Conservation (phyloP, 257 asterid genomes). For the Petunia axillaris region DNA sequence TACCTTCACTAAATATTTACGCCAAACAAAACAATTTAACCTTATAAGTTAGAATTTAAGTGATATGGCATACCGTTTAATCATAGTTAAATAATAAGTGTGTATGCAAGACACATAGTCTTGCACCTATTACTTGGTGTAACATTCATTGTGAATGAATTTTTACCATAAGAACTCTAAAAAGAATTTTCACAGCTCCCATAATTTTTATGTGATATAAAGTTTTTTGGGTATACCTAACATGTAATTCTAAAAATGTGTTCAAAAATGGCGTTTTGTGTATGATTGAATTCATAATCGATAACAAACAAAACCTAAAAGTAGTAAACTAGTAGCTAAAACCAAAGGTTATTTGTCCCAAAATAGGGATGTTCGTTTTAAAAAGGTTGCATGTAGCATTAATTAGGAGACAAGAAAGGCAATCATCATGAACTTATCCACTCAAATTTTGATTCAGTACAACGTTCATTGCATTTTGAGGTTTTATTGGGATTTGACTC, state of each 20-base stretch:
- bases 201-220: neutral
- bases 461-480: neutral
- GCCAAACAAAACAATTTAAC: no score
- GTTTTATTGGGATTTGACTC: neutral
- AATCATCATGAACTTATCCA: neutral
- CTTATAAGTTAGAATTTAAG: no score
- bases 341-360: slow-evolving; percentile 8
- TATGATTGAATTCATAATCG: slow-evolving; percentile 27
- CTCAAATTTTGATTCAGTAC: neutral
- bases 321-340: slow-evolving; percentile 15
- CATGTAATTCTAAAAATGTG: neutral
- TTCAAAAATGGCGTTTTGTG: slow-evolving; percentile 5
- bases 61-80: no score
- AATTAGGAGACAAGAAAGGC: slow-evolving; percentile 15
- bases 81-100: no score
- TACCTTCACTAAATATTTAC: no score
- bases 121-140: no score
- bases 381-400: neutral
- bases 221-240: neutral
- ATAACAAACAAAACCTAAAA: slow-evolving; percentile 1
- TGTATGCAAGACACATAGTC: no score
- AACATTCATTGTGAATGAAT: no score
- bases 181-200: no score
- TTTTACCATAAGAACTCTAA: no score
- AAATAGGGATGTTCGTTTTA: neutral